A percentile compares a stretch with the other conserved stretches of the same genome.
Conservation (phyloP, 306 rosid genomes). For the Trichosanthes truncata region DNA sequence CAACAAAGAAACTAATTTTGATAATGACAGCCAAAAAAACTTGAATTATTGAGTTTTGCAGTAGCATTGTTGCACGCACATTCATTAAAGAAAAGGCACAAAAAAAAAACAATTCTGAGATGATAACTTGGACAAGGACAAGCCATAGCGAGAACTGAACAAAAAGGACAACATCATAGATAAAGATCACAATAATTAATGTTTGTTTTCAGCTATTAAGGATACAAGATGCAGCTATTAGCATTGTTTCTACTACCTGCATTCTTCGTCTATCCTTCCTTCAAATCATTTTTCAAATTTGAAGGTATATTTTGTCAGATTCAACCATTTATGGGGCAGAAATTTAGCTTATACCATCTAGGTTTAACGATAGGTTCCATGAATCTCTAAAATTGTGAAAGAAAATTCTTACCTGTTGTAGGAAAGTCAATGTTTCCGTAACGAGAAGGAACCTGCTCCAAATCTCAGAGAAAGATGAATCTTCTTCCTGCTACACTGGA, state of each 20-base stretch:
- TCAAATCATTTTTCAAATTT: neutral
- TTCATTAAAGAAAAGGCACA: neutral
- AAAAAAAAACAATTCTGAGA: neutral
- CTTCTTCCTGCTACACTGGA: slow-evolving; percentile 59
- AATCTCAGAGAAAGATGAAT: slow-evolving; percentile 19
- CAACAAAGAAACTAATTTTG: neutral
- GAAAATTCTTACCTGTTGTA: slow-evolving; percentile 3
- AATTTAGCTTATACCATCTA: neutral
- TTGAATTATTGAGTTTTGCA: neutral
- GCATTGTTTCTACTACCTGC: neutral
- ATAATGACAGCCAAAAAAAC: neutral
- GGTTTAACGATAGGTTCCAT: neutral
- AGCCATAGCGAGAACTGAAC: neutral
- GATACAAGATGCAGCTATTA: neutral
- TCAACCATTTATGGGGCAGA: neutral
- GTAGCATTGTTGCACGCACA: neutral
- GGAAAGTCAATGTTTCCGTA: slow-evolving; percentile 81
- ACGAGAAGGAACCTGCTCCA: slow-evolving; percentile 58
- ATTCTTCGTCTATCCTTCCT: neutral
- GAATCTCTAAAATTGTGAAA: neutral
- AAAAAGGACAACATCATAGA: neutral
- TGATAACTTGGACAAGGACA: neutral
- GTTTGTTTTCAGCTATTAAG: neutral
- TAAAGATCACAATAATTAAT: neutral
- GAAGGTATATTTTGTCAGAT: neutral